Evolutionary conservation across 148 eudicot genomes (phyloP), one percentile per base, ranked within the genome.

Genomic region (Mesembryanthemum crystallinum): DNA sequence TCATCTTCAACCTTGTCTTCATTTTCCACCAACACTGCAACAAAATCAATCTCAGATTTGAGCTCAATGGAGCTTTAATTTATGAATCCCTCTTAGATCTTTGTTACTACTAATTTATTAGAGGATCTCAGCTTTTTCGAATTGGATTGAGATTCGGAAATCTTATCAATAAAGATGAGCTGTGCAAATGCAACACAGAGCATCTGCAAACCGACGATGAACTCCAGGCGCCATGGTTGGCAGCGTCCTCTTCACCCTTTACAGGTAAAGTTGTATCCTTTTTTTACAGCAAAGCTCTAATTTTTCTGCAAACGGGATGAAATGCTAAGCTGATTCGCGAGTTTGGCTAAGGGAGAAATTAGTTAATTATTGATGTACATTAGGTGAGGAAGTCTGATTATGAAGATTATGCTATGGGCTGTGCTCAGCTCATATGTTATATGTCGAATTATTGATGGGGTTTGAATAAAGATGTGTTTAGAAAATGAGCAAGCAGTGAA

Each of bases 221-320:
- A 52, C 23, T 45, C 76, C 28, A 87, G 96, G 74, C 89, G 94
- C 78, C 94, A 93, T 87, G 98, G 98, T 47, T 93, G 98, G 98
- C 94, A 93, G 77, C 94, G 83, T 43, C 96, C 98, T 69, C 92
- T 93, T 63, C 96, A 93, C 69, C 94, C 94, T 79, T 83, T 93
- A 70, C 98, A 93, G 96, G 98, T 93, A 51, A 17, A 25, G 9
- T 30, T 23, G 23, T 28, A 9, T 20, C 30, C 64, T 17, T 1
- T 8, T 20, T 11, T 72, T n/a, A 24, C 15, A 14, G 29, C n/a
- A 28, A 10, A 11, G 13, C n/a, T 21, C 27, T 49, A 24, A 45
- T 8, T 52, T 65, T 32, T 69, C 57, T 52, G n/a, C n/a, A n/a
- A n/a, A n/a, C n/a, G n/a, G n/a, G n/a, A n/a, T n/a, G n/a, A n/a